Evolutionary conservation across 2,329 filamentous ascomycete species (phyloP).

Genomic region (Aspergillus sp.): DNA sequence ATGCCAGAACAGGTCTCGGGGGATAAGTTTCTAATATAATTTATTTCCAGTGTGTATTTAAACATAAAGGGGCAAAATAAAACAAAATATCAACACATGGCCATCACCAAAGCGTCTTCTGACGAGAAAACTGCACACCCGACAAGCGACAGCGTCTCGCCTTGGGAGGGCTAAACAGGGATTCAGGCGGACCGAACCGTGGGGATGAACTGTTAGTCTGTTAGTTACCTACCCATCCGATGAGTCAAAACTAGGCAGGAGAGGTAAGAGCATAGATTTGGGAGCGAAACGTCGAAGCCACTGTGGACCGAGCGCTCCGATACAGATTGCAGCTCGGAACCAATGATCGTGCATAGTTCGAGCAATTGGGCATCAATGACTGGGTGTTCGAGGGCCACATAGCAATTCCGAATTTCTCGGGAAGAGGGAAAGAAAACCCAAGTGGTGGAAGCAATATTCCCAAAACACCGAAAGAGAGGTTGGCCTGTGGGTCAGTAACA

Average conservation of each 20-base stretch:
- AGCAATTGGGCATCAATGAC: constrained; percentile 28
- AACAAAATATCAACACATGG: constrained; percentile 20
- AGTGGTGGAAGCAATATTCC: constrained; percentile 8
- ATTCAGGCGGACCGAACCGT: constrained; percentile 25
- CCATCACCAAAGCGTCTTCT: constrained; percentile 18
- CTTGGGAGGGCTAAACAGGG: constrained; percentile 21
- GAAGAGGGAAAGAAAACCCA: constrained; percentile 15
- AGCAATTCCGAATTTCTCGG: constrained; percentile 7
- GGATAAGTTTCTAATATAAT: constrained; percentile 16
- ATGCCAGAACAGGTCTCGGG: constrained; percentile 23
- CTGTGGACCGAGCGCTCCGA: constrained; percentile 14
- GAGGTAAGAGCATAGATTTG: constrained; percentile 14
- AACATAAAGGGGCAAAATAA: constrained; percentile 11
- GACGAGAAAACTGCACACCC: constrained; percentile 12
- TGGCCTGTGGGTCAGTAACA: constrained; percentile 21
- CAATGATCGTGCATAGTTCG: constrained; percentile 12
- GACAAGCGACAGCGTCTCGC: constrained; percentile 18
- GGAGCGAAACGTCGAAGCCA: constrained; percentile 15
- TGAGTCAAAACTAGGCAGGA: constrained; percentile 15
- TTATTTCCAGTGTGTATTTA: constrained; percentile 18
- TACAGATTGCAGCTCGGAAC: constrained; percentile 7
- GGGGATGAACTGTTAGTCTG: constrained; percentile 20
- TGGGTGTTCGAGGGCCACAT: constrained; percentile 17
- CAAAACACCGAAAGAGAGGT: constrained; percentile 13
- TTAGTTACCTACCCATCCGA: constrained; percentile 12